Conservation (phyloP, 257 asterid genomes). For the Cinchona pubescens region DNA sequence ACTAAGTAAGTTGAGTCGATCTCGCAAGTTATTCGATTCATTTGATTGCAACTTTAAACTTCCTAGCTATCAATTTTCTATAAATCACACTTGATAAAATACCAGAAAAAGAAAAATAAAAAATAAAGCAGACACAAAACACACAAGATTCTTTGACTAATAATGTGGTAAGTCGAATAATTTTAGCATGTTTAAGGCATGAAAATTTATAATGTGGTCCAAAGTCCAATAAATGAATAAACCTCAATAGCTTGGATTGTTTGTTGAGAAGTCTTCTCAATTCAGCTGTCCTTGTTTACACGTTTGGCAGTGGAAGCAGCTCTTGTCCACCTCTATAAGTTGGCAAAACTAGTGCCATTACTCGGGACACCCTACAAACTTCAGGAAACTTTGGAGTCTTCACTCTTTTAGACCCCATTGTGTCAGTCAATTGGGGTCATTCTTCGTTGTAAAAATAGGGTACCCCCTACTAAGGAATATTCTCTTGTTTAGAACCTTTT, state of each 20-base stretch:
- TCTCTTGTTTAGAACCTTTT: not conserved
- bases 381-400: not conserved
- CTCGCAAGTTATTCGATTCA: too few relatives aligned
- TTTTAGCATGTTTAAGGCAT: not conserved
- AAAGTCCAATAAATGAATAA: not conserved
- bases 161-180: too few relatives aligned
- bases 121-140: too few relatives aligned
- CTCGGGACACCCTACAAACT: not conserved
- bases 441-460: not conserved
- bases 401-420: not conserved
- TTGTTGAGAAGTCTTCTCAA: slow-evolving; percentile 4
- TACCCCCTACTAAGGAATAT: not conserved
- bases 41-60: too few relatives aligned
- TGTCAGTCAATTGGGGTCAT: not conserved
- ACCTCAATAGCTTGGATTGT: not conserved
- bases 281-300: not conserved
- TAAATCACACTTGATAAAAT: too few relatives aligned
- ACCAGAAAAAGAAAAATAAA: too few relatives aligned
- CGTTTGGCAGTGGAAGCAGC: not conserved
- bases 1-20: too few relatives aligned
- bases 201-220: not conserved
- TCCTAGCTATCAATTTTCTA: too few relatives aligned
- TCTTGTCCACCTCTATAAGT: not conserved
- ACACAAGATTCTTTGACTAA: too few relatives aligned
- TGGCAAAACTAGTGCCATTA: slow-evolving; percentile 4